Evolutionary conservation across 2,329 filamentous ascomycete species (phyloP), one percentile per base, ranked within the genome.

Genomic region (Epichloe elymi): DNA sequence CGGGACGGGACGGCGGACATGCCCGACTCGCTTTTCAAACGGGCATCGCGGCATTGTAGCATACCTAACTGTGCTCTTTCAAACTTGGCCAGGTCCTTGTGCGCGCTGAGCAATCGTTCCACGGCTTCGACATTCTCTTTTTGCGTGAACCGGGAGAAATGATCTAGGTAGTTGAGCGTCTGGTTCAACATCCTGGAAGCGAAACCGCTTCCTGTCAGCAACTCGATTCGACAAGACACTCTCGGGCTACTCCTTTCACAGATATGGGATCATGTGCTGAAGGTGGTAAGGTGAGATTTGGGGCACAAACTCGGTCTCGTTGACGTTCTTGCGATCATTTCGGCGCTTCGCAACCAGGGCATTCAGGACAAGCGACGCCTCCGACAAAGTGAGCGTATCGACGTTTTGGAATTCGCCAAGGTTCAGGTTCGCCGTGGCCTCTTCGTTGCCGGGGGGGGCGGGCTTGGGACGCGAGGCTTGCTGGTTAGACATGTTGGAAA

Each of bases 91-190:
- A 98, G 73, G 65, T 88, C 82, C 56, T 82, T 80, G 63, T 88
- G 85, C 53, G 84, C 79, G 58, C 86, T 86, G 56, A 96, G 77
- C 60, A 96, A 74, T 53, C 88, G 82, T 69, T 95, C 89, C 35
- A 97, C 88, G n/a, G 88, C 87, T 70, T 95, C 87, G 63, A 95
- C 86, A 58, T 93, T 93, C 67, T 95, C 88, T 67, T 91, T 89
- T 61, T 90, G 83, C 72, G 95, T 95, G 78, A 97, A 97, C 37
- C 93, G 86, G 17, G 90, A 86, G 70, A 98, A 98, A 56, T 89
- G 83, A 61, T 95, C 89, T 50, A 97, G 81, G 70, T 98, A 97
- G 63, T 90, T 88, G 57, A 89, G 78, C 26, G 91, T 96, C 67
- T 95, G 90, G 56, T 80, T 82, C 51, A 95, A 77, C 67, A 90